Base-by-base conservation (phyloP, 495 filamentous ascomycete genomes). In the Chaetomium fimeti region DNA sequence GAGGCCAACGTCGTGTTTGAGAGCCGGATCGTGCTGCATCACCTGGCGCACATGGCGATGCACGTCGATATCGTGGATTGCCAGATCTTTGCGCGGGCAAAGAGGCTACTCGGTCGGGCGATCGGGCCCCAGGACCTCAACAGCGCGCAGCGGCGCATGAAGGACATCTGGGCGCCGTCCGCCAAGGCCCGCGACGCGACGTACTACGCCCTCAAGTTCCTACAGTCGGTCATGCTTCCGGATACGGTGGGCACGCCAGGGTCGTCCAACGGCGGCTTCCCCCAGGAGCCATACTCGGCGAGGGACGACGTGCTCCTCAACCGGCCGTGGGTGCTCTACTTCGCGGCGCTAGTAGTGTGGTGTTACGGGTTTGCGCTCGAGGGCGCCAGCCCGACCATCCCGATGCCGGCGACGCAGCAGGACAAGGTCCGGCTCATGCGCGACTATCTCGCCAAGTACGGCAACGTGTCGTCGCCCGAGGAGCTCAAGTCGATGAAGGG, bases 41-140 rank as follows among this genome's bases (percentile, higher is more conserved):
- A 93, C 64, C 79, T 98, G 11, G 95, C 94, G 3, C 94, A 98
- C 73, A 97, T 98, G 92, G 92, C 90, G 4, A 97, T 96, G 82
- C 93, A 98, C 72, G 93, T 97, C 11, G 94, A 98, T 71, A 90
- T 98, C 52, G 90, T 93, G n/a, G 93, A 97, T 73, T 93, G 92
- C 71, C 94, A 97, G 75, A 94, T 98, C 65, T 97, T 95, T 72
- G 94, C 92, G 11, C 88, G 92, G 3, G 91, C 93, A 0, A 86
- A 87, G 61, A 81, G 93, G 24, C 81, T 97, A 12, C 84, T 98
- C 40, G 93, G 95, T 12, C 87, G 93, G 32, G 88, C 89, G 1
- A 94, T 97, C 68, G 91, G 91, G 0, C 79, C 85, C 4, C 85
- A 89, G 62, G 94, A 98, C 77, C 87, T 93, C 55, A 85, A 79